Evolutionary conservation across 495 filamentous ascomycete species (phyloP).

Genomic region (Halenospora varia): DNA sequence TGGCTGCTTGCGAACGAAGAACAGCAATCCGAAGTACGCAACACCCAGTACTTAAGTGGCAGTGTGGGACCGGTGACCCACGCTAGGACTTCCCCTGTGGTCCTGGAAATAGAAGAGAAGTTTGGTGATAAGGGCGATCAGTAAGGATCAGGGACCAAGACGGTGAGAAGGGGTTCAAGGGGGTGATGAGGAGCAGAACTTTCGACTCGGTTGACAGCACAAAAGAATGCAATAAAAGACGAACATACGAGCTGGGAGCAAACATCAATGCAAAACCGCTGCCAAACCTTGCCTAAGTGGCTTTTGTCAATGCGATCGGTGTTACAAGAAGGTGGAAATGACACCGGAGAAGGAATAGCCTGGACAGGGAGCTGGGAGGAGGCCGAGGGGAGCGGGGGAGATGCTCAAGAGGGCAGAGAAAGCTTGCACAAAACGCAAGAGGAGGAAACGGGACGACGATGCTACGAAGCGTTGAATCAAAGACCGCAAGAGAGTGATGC

Average conservation of each 20-base stretch:
- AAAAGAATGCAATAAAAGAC: constrained; percentile 17
- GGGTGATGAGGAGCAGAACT: background rate
- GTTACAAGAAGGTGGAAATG: constrained; percentile 19
- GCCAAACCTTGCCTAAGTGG: constrained; percentile 12
- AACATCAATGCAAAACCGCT: constrained; percentile 10
- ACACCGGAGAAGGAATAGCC: constrained; percentile 13
- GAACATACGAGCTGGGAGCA: constrained; percentile 6
- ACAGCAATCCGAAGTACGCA: constrained; percentile 8
- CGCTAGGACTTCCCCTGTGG: background rate
- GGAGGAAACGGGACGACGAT: no score
- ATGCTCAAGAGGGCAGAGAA: background rate
- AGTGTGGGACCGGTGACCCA: background rate
- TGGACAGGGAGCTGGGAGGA: constrained; percentile 21
- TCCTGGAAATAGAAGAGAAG: constrained; percentile 10
- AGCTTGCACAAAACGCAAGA: background rate
- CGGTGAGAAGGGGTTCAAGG: constrained; percentile 1
- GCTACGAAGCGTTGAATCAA: background rate
- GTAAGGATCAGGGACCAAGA: background rate
- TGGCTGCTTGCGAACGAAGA: constrained; percentile 2
- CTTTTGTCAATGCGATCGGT: constrained; percentile 12
- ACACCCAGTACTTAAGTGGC: constrained; percentile 19
- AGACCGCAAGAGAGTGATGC: background rate
- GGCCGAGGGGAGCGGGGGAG: constrained; percentile 17
- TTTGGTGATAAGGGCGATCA: background rate
- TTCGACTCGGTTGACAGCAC: background rate